A percentile compares a stretch with the other conserved stretches of the same genome.
These are phyloP conservation scores for Diplocarpon mali DNA, from an alignment of 2,329 filamentous ascomycete species.

Conservation along the genomic window DNA sequence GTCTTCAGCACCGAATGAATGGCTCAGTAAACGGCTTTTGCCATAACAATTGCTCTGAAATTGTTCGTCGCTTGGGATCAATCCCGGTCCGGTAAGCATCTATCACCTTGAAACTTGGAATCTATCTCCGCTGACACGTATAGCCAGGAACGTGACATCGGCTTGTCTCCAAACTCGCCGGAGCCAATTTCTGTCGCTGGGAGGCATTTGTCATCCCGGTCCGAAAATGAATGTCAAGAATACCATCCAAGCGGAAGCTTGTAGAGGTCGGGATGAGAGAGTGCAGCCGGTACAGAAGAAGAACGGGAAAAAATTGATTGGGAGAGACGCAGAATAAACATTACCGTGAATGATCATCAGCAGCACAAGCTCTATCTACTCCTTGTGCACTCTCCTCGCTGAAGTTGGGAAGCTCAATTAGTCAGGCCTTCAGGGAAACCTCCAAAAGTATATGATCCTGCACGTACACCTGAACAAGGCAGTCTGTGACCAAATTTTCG, in stretches of 20 bases:
- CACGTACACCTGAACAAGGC: too few species aligned
- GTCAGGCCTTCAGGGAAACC: too few species aligned
- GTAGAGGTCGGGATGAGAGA: background rate
- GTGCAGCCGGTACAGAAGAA: background rate
- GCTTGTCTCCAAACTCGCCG: constrained; percentile 44
- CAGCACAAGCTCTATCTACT: too few species aligned
- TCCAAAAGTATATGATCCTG: too few species aligned
- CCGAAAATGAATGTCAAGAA: constrained; percentile 54
- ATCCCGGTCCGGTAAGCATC: constrained; percentile 35
- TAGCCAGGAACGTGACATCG: constrained; percentile 48
- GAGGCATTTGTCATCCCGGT: constrained; percentile 58
- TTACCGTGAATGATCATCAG: too few species aligned
- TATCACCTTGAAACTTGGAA: background rate
- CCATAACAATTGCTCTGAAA: constrained; percentile 46
- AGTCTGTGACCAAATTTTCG: too few species aligned
- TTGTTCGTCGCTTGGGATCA: constrained; percentile 48
- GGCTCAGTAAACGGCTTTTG: constrained; percentile 52
- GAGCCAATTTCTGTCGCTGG: constrained; percentile 45
- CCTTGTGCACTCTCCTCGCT: too few species aligned
- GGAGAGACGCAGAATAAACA: too few species aligned
- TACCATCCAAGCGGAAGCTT: background rate
- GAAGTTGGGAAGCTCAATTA: too few species aligned
- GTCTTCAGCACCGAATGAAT: constrained; percentile 62
- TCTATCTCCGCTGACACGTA: background rate
- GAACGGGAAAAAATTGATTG: too few species aligned